Evolutionary conservation across 1,284 basidiomycete genomes (phyloP), one percentile per base, ranked within the genome.

Genomic region (Tilletia horrida): DNA sequence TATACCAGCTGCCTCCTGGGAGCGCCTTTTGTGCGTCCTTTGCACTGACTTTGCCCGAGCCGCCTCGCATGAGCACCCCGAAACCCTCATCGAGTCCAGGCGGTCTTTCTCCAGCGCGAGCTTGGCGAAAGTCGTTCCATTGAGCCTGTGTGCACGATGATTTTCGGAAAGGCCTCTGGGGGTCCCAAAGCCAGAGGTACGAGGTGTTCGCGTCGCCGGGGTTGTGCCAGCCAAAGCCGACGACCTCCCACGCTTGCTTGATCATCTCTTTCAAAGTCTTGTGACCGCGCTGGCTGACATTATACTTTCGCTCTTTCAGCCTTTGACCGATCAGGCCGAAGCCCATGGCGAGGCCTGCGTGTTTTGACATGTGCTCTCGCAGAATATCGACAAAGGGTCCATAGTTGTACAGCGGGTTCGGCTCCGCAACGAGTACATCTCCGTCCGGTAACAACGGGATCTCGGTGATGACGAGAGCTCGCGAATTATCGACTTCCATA

Each of bases 121-220:
- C 8, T 7, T 25, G 27, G 14, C 27, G 27, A 29, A 59, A 59
- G 14, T 9, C 31, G 16, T 35, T n/a, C 55, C 55, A 59, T 18
- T 59, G 55, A 25, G 25, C 9, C 27, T 16, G 16, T 13, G 50
- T 4, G 23, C 50, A 52, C 13, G n/a, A 25, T 18, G 29, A 27
- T 8, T 13, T 18, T 18, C 55, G 27, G 16, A 29, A 40, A 11
- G 55, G 55, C 8, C 21, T 31, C 16, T 59, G 14, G 9, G 27
- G 55, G 27, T 59, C 55, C 29, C 27, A 35, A 18, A 59, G 29
- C 55, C 55, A 59, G 55, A 59, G 27, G 27, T 29, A 59, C 29
- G 29, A 35, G 8, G 8, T 18, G 16, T 59, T 59, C 4, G 55
- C 16, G 29, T 59, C 55, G 16, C 13, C 31, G 6, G 55, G 14